Conservation (phyloP, 108 stramenopile genomes). For the Fistulifera solaris region DNA sequence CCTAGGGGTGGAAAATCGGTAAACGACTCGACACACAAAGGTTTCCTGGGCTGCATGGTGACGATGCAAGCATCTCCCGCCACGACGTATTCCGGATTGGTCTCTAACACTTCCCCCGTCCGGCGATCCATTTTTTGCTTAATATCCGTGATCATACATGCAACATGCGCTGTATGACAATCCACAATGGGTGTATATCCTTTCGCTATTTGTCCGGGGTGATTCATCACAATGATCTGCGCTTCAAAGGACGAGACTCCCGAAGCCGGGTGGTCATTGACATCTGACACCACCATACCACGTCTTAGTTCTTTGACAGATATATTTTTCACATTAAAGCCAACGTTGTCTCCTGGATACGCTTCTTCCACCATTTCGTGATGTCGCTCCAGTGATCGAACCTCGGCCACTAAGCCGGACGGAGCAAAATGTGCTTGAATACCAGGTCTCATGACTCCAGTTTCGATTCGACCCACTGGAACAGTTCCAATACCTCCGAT, state of each 20-base stretch:
- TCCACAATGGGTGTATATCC: constrained; percentile 92
- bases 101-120: constrained; percentile 78
- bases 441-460: constrained; percentile 87
- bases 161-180: constrained; percentile 92
- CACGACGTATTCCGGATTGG: constrained; percentile 83
- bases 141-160: constrained; percentile 80
- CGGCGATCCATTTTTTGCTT: constrained; percentile 90
- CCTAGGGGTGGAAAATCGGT: constrained; percentile 89
- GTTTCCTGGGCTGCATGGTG: constrained; percentile 81
- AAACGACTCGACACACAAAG: constrained; percentile 86
- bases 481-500: constrained; percentile 93
- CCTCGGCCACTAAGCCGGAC: constrained; percentile 57
- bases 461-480: constrained; percentile 92
- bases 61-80: constrained; percentile 88
- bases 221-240: constrained; percentile 93
- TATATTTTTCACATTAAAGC: constrained; percentile 90
- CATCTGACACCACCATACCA: constrained; percentile 85
- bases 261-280: constrained; percentile 53
- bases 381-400: constrained; percentile 94
- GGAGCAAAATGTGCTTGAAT: constrained; percentile 84
- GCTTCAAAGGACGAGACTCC: constrained; percentile 63
- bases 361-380: constrained; percentile 82
- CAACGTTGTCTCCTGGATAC: constrained; percentile 88
- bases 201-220: constrained; percentile 86
- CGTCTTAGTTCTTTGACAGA: constrained; percentile 84